Evolutionary conservation across 2,329 filamentous ascomycete genomes (phyloP).

Genomic region (Monascus ruber): DNA sequence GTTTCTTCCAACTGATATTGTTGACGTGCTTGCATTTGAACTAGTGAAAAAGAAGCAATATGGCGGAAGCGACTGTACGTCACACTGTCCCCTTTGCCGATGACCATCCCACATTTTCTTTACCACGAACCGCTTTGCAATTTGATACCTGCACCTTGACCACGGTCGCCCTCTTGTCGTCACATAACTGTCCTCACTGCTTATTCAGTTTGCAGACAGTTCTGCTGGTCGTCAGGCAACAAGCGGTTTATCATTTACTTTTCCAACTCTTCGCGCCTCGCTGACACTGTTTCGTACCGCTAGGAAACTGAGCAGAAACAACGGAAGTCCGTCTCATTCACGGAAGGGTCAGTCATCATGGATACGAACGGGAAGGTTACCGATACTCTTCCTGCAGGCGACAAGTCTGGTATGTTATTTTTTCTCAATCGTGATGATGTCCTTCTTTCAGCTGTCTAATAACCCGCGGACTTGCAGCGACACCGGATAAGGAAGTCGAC

Average conservation of each 20-base stretch:
- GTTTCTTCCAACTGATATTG: neutral
- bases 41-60: conserved; percentile 9
- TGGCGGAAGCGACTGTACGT: conserved; percentile 34
- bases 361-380: conserved; percentile 80
- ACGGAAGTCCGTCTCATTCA: conserved; percentile 91
- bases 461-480: conserved; percentile 10
- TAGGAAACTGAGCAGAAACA: conserved; percentile 48
- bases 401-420: conserved; percentile 55
- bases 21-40: neutral
- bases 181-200: neutral
- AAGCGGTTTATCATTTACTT: no score
- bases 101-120: conserved; percentile 30
- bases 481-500: conserved; percentile 47
- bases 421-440: conserved; percentile 39
- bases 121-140: conserved; percentile 14
- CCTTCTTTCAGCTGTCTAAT: conserved; percentile 33
- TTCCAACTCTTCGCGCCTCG: conserved; percentile 1
- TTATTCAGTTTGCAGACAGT: conserved; percentile 1
- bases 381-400: conserved; percentile 57
- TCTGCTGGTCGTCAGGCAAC: conserved; percentile 3
- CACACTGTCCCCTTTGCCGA: conserved; percentile 27
- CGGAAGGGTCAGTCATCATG: conserved; percentile 75
- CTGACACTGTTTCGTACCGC: conserved; percentile 14
- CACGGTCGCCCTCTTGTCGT: conserved; percentile 8
- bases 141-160: conserved; percentile 12